phyloP scores from a whole-genome alignment of 768 basidiomycete genomes.

The Lactifluus rugatus region DNA sequence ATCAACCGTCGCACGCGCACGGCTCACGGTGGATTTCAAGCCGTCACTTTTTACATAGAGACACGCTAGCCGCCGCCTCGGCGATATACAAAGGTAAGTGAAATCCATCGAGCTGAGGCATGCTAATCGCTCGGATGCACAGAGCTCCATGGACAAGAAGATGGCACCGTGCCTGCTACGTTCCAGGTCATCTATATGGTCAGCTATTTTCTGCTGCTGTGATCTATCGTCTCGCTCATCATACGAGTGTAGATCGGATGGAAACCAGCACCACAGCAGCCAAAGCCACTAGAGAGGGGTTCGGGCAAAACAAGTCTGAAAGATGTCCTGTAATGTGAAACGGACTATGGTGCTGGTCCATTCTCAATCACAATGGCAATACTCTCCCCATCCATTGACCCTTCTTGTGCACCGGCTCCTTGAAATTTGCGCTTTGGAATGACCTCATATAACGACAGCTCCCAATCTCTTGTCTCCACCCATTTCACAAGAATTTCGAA shows the following conservation, averaged over 20 bases:
- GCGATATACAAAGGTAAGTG: conserved; percentile 84
- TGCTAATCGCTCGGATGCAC: background rate
- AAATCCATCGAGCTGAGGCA: background rate
- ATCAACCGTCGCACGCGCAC: background rate
- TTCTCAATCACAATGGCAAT: background rate
- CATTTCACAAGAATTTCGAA: conserved; percentile 89
- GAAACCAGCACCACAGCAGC: conserved; percentile 64
- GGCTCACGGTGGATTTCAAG: conserved; percentile 28
- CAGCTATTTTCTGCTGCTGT: conserved; percentile 21
- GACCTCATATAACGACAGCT: conserved; percentile 74
- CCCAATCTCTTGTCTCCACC: conserved; percentile 82
- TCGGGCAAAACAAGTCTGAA: conserved; percentile 51
- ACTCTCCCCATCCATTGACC: background rate
- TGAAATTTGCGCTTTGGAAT: conserved; percentile 87
- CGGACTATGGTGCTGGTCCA: background rate
- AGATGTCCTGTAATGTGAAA: conserved; percentile 38
- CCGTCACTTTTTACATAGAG: conserved; percentile 60
- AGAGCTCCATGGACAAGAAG: conserved; percentile 81
- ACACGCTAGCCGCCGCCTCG: conserved; percentile 84
- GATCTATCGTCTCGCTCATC: background rate
- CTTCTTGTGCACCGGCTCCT: conserved; percentile 30
- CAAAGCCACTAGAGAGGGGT: conserved; percentile 55
- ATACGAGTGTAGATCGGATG: conserved; percentile 56
- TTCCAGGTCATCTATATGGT: conserved; percentile 96
- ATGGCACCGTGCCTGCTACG: conserved; percentile 84